Evolutionary conservation across 805 yeast genomes (phyloP).

Genomic region (Candida fluviatilis): DNA sequence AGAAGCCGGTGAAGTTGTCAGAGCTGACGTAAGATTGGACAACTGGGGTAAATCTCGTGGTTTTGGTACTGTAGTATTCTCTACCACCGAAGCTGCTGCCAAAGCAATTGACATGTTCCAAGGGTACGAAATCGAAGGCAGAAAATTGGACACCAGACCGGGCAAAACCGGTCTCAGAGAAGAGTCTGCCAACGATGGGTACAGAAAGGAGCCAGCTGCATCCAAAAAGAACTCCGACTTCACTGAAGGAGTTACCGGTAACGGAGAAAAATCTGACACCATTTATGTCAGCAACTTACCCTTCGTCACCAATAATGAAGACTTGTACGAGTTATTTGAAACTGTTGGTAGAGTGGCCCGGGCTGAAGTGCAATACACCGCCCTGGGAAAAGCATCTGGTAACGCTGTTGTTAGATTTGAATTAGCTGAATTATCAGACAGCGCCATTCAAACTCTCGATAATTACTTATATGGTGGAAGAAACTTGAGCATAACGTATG

Average conservation of each 20-base stretch:
- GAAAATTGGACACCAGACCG: slow-evolving; percentile 74
- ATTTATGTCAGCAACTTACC: slow-evolving; percentile 80
- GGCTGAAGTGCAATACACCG: slow-evolving; percentile 68
- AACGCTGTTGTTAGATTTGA: slow-evolving; percentile 81
- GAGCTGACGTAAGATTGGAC: slow-evolving; percentile 74
- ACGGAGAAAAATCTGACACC: slow-evolving; percentile 44
- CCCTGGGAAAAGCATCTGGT: slow-evolving; percentile 71
- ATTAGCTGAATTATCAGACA: slow-evolving; percentile 60
- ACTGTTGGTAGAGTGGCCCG: slow-evolving; percentile 70
- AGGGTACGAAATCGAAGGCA: slow-evolving; percentile 70
- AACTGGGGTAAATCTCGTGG: slow-evolving; percentile 78
- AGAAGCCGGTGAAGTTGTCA: slow-evolving; percentile 67
- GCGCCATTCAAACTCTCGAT: slow-evolving; percentile 70
- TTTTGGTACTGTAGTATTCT: slow-evolving; percentile 75
- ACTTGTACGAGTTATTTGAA: slow-evolving; percentile 79
- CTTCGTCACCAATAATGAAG: slow-evolving; percentile 81
- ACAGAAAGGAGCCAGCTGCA: slow-evolving; percentile 7
- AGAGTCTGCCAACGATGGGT: not conserved
- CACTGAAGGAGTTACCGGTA: slow-evolving; percentile 62
- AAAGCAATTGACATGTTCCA: slow-evolving; percentile 67
- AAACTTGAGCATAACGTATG: slow-evolving; percentile 64
- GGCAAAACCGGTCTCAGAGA: slow-evolving; percentile 33
- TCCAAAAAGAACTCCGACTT: slow-evolving; percentile 47
- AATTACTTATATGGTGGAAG: slow-evolving; percentile 85
- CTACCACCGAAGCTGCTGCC: slow-evolving; percentile 61